Conservation (phyloP, 495 filamentous ascomycete genomes). For the Haplographium delicatum region DNA sequence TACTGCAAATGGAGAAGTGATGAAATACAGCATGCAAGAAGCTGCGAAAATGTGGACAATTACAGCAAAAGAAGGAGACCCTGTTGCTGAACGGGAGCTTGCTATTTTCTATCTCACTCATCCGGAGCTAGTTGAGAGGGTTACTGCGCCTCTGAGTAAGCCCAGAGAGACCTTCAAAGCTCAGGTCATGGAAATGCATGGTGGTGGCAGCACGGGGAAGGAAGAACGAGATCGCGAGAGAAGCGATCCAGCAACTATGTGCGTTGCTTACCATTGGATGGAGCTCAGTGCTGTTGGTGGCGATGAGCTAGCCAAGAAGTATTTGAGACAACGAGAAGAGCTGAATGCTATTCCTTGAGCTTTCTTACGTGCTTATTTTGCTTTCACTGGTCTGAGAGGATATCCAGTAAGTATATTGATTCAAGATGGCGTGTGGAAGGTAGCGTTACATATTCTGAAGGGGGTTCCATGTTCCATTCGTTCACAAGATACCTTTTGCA, state of each 20-base stretch:
- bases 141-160: slow-evolving; percentile 77
- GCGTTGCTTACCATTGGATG: slow-evolving; percentile 98
- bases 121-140: slow-evolving; percentile 78
- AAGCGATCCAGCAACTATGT: slow-evolving; percentile 87
- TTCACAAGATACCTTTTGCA: neutral
- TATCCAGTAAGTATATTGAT: too few relatives aligned
- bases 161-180: slow-evolving; percentile 89
- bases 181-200: slow-evolving; percentile 67
- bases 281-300: slow-evolving; percentile 80
- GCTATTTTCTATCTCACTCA: slow-evolving; percentile 93
- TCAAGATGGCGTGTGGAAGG: too few relatives aligned
- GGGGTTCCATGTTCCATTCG: neutral
- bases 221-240: slow-evolving; percentile 44
- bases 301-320: slow-evolving; percentile 80
- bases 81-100: slow-evolving; percentile 89
- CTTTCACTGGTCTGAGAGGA: too few relatives aligned
- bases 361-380: neutral
- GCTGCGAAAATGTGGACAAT: slow-evolving; percentile 92
- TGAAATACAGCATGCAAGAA: slow-evolving; percentile 65
- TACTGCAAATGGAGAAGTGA: slow-evolving; percentile 18
- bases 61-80: slow-evolving; percentile 87
- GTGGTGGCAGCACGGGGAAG: slow-evolving; percentile 30
- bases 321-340: slow-evolving; percentile 59
- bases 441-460: too few relatives aligned
- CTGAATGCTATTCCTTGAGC: slow-evolving; percentile 25